phyloP scores from a whole-genome alignment of 2,329 filamentous ascomycete species.

The Aspergillus oerlinghausenensis region DNA sequence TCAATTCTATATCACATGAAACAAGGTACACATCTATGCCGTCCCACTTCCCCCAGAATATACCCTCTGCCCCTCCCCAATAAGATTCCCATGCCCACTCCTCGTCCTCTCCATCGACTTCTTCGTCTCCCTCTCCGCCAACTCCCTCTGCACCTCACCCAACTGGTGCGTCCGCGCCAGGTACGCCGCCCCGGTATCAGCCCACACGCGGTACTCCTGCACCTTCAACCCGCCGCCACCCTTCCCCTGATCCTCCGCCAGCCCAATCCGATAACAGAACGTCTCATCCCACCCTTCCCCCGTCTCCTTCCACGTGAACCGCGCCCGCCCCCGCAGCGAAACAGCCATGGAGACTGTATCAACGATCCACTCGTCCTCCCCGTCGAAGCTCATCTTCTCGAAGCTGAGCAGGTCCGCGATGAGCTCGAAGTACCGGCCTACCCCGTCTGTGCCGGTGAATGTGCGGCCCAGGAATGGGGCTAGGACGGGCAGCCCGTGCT shows the following conservation, averaged over 20 bases:
- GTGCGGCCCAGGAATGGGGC: constrained; percentile 41
- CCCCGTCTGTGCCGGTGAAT: constrained; percentile 34
- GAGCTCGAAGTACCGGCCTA: constrained; percentile 35
- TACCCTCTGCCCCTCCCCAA: constrained; percentile 17
- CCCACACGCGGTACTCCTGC: constrained; percentile 41
- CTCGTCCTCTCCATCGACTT: constrained; percentile 5
- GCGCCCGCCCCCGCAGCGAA: constrained; percentile 29
- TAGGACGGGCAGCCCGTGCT: constrained; percentile 38
- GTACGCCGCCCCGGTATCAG: constrained; percentile 43
- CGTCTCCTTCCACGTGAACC: constrained; percentile 31
- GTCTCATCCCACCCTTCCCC: constrained; percentile 39
- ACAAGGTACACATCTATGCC: neutral
- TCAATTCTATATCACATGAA: neutral
- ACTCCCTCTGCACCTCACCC: constrained; percentile 10
- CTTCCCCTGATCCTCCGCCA: constrained; percentile 24
- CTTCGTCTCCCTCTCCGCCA: constrained; percentile 2
- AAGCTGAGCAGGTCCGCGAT: constrained; percentile 29
- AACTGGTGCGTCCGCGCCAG: constrained; percentile 29
- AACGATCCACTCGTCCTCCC: constrained; percentile 33
- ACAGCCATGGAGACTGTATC: constrained; percentile 31
- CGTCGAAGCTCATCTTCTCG: constrained; percentile 35
- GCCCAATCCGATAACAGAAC: constrained; percentile 36
- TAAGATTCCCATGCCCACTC: constrained; percentile 10
- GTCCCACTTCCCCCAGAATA: constrained; percentile 17
- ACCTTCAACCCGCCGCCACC: constrained; percentile 24